Base-by-base conservation (phyloP, 148 eudicot genomes). In the Dysphania ambrosioides region DNA sequence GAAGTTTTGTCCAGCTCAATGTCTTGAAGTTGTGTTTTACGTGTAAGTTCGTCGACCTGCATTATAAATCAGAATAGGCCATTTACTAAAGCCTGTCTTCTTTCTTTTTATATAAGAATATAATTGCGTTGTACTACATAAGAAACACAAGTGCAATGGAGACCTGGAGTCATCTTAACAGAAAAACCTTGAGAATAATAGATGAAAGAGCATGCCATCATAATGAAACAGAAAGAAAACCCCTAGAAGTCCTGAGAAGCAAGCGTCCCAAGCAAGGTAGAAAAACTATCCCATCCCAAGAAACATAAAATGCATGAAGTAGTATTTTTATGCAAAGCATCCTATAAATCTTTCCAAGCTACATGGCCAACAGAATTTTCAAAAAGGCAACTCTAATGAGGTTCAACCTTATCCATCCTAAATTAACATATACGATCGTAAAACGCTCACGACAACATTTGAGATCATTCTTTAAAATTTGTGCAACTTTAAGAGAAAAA, bases 21-120 rank as follows among this genome's bases (percentile, higher is more conserved):
- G 66, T 85, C 90, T 77, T 87, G 93, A 78, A 77, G 83, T 75
- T 89, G 80, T 36, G 93, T 83, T 81, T 82, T 91, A 53, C 70
- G 83, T 38, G 87, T 79, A 66, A 91, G 97, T 76, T 79, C 84
- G 47, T 86, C 91, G 30, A 91, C 96, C 93, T 91, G 60, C 68
- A 81, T 68, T 24, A 67, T 42, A 68, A 41, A 67, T 13, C 47
- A 67, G 21, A 67, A 57, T 32, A 67, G n/a, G 35, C 9, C 35
- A 73, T 31, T 30, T 4, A 36, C 42, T 57, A 16, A 40, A 41
- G 47, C 53, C 32, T 2, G 9, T 27, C 68, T 27, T 1, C 57
- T 29, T 56, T n/a, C 65, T 29, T 27, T 29, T 10, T 29, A 29
- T 1, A 11, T 29, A 29, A 60, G 19, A 60, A 60, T 2, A 27